Evolutionary conservation across 805 yeast species (phyloP), one percentile per base, ranked within the genome.

Genomic region (Clavispora phyllophila): DNA sequence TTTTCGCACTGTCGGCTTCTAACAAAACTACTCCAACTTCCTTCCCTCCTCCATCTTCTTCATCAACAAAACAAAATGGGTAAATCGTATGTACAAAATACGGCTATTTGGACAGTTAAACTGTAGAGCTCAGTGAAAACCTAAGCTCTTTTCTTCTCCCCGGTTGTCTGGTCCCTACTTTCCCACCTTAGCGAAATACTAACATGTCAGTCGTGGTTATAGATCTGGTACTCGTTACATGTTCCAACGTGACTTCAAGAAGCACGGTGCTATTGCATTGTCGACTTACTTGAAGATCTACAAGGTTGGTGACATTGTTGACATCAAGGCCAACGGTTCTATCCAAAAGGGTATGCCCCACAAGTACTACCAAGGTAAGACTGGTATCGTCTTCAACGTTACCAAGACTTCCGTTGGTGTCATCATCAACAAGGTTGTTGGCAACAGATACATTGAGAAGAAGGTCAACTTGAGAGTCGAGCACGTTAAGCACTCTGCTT

Each of bases 151-250:
- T n/a, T 14, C 15, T n/a, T 6, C n/a, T 13, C 13, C n/a, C 15
- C 28, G 10, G 5, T 13, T n/a, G 31, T n/a, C 8, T 29, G 33
- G 18, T 13, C 20, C 20, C 2, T 15, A 17, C 19, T 17, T 27
- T 5, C n/a, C 31, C 31, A 5, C 31, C 17, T 9, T 8, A 29
- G 20, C 9, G 33, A 15, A 13, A 40, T 61, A 60, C 65, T 60
- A 60, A 60, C 66, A 23, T 28, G 48, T 8, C 49, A 63, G 67
- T 76, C 96, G 88, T 81, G 99, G 99, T 85, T 90, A 88, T 84
- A 90, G 99, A 90, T 89, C 97, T 67, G 93, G 99, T 81, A 91
- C 99, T 79, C 96, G 99, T 79, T 93, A 93, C 90, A 95, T 95
- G 81, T 93, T 93, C 95, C 87, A 89, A 78, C 93, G 99, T 79